Base-by-base conservation (phyloP, 163 green algal genomes). In the Scenedesmus sp. region DNA sequence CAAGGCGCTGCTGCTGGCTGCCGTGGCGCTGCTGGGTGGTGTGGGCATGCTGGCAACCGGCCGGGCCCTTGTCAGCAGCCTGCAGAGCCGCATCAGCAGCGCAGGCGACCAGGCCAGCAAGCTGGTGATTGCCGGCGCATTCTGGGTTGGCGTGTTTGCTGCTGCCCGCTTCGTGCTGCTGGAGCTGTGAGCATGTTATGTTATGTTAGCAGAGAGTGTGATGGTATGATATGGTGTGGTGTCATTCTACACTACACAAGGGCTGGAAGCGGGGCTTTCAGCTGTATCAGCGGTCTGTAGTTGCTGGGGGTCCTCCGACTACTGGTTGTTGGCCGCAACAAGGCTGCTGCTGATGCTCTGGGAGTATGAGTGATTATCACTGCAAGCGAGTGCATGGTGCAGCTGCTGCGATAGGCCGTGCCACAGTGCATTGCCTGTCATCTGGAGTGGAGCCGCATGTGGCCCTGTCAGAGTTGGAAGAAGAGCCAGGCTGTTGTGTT, bases 141-240 rank as follows among this genome's bases (percentile, higher is more conserved):
- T 93, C 76, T 93, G 90, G 90, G 62, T 93, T 59, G 76, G 2
- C 16, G 90, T 93, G 52, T 93, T 93, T 66, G 52, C 89, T 18
- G 90, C 76, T 54, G 90, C 85, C 34, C 90, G 90, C 62, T 87
- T 76, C 18, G 76, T 93, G 74, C 73, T 93, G 76, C 73, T 93
- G 76, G 90, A 91, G 85, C 57, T 91, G 85, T 93, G 62, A 93
- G 90, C 56, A 79, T n/a, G 8, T 73, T 15, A n/a, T 73, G 13
- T 52, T 73, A 57, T 34, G 82, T 56, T 12, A 13, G 15, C 9
- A 84, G 76, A 26, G 76, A 0, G 76, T 55, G 76, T 54, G 15
- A 59, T 10, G 82, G 55, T 66, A 1, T 18, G 34, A 52, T 15
- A 12, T 4, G 52, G 34, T 23, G 82, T 7, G 10, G 82, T 3